Percentiles rank a stretch among this genome's conserved stretches.
Evolutionary conservation across 1,139 yeast genomes (phyloP).

Genomic region (Candida tunisiensis): DNA sequence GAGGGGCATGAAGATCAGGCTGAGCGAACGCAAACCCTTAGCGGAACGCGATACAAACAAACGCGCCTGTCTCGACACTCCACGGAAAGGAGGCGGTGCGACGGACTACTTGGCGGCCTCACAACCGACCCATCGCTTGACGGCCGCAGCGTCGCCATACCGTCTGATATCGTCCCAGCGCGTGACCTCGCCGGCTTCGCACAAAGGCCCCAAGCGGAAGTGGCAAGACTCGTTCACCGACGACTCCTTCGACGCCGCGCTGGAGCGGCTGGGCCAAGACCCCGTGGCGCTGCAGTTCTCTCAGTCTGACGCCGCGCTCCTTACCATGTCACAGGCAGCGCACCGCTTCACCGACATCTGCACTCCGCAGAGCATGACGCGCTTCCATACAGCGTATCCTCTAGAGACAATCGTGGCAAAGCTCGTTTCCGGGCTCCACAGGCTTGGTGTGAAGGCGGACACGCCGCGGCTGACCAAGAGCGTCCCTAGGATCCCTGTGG

Average conservation of each 20-base stretch:
- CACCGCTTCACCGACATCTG: too few species aligned
- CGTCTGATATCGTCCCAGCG: too few species aligned
- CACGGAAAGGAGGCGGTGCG: not conserved
- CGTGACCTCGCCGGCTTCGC: too few species aligned
- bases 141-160: too few species aligned
- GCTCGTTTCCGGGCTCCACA: conserved; percentile 23
- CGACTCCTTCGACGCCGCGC: too few species aligned
- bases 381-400: conserved; percentile 4
- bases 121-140: not conserved
- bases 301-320: too few species aligned
- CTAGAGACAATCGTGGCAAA: conserved; percentile 27
- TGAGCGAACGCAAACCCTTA: conserved; percentile 1
- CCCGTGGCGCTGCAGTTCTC: too few species aligned
- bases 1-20: conserved; percentile 20
- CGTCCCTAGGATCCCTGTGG: conserved; percentile 21
- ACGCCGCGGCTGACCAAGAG: conserved; percentile 5
- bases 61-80: not conserved
- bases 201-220: too few species aligned
- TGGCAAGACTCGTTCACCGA: too few species aligned
- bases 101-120: not conserved
- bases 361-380: too few species aligned
- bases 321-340: too few species aligned
- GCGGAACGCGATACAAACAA: not conserved
- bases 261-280: too few species aligned
- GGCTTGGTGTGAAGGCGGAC: conserved; percentile 20